These are phyloP conservation scores for Neurospora terricola DNA, from an alignment of 495 filamentous ascomycete genomes.

Conservation along the genomic window DNA sequence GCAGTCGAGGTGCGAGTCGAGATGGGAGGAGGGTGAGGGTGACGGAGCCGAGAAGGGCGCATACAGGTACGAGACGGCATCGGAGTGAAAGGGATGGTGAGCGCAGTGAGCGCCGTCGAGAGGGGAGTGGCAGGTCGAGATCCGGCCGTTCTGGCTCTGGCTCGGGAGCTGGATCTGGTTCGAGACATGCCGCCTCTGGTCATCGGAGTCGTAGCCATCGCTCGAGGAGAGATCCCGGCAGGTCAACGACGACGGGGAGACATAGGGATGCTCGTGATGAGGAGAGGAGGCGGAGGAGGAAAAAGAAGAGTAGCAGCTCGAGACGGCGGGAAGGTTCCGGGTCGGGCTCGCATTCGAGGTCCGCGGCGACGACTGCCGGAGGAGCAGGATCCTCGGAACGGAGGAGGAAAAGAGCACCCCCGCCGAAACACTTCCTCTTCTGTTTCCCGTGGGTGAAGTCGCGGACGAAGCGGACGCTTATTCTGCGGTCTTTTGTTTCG, in stretches of 20 bases:
- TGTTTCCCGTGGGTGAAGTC: constrained; percentile 46
- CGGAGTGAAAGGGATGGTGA: constrained; percentile 16
- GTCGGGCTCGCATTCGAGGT: neutral
- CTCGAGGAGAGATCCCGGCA: neutral
- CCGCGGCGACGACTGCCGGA: neutral
- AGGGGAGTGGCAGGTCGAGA: constrained; percentile 6
- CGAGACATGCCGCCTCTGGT: neutral
- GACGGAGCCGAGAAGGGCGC: neutral
- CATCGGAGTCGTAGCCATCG: neutral
- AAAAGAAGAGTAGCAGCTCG: constrained; percentile 1
- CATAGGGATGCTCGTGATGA: neutral
- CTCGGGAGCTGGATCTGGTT: neutral
- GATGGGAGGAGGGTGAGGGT: neutral
- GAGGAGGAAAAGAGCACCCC: constrained; percentile 4
- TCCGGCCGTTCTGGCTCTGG: neutral
- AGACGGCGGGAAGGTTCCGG: neutral
- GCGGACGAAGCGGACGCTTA: constrained; percentile 40
- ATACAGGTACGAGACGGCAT: neutral
- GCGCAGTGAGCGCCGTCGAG: constrained; percentile 11
- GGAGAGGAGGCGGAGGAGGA: constrained; percentile 1
- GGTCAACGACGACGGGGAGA: neutral
- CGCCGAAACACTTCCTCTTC: constrained; percentile 34
- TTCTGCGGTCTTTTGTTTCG: constrained; percentile 49
- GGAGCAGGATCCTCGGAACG: neutral
- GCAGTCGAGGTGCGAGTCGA: neutral